Evolutionary conservation across 441 rosid species (phyloP).

Genomic region (Euphorbia celastroides): DNA sequence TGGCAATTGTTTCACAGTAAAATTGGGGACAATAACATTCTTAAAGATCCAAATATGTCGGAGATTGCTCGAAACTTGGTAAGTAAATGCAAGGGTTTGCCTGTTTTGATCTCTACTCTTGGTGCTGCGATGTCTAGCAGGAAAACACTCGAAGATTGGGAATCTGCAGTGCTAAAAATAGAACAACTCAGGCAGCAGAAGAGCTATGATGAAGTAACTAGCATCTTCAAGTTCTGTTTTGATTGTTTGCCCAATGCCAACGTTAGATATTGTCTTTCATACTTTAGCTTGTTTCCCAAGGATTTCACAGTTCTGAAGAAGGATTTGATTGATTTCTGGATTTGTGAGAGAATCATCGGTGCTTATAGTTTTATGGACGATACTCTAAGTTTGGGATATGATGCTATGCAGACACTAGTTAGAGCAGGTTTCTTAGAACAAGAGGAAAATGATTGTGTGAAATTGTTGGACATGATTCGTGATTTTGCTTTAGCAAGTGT

Average conservation of each 20-base stretch:
- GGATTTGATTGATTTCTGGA: conserved; percentile 19
- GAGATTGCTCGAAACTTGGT: conserved; percentile 4
- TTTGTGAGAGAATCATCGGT: conserved; percentile 11
- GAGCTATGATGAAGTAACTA: conserved; percentile 13
- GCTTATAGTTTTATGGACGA: neutral
- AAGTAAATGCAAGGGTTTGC: conserved; percentile 18
- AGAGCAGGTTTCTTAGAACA: conserved; percentile 16
- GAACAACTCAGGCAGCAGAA: conserved; percentile 16
- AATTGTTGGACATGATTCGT: conserved; percentile 23
- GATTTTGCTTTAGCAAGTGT: conserved; percentile 16
- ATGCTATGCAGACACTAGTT: conserved; percentile 1
- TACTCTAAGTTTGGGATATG: conserved; percentile 1
- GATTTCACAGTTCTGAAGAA: neutral
- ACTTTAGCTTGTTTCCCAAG: conserved; percentile 14
- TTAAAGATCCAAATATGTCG: neutral
- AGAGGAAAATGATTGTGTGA: neutral
- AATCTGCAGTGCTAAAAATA: conserved; percentile 11
- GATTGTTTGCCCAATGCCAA: conserved; percentile 8
- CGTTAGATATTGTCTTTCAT: conserved; percentile 12
- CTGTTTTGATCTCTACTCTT: conserved; percentile 25
- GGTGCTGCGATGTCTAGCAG: conserved; percentile 29
- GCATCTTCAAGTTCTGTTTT: conserved; percentile 26
- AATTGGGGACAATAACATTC: conserved; percentile 8
- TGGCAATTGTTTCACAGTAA: conserved; percentile 8
- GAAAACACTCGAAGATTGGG: conserved; percentile 23